phyloP scores from a whole-genome alignment of 208 protist genomes.

The Porcisia deanei region DNA sequence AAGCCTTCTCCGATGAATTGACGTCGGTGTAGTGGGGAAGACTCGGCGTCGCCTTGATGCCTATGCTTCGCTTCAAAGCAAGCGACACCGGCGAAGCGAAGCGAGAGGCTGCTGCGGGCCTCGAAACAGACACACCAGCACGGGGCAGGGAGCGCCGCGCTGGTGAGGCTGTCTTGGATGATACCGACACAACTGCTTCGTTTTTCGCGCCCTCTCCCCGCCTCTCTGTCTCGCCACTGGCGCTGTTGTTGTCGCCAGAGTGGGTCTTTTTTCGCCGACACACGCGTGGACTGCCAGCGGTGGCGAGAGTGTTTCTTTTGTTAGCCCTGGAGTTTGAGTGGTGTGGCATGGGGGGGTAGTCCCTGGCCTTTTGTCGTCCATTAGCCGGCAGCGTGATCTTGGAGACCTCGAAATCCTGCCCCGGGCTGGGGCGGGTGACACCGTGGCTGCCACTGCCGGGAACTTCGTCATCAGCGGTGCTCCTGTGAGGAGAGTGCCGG shows the following conservation, averaged over 20 bases:
- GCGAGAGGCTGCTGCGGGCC: not conserved
- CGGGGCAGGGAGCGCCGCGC: not conserved
- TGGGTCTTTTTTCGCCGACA: not conserved
- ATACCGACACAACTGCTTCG: not conserved
- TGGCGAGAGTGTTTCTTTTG: not conserved
- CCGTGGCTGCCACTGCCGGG: slow-evolving; percentile 22
- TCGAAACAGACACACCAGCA: not conserved
- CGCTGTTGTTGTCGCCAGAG: not conserved
- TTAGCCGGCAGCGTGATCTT: not conserved
- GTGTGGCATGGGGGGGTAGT: not conserved
- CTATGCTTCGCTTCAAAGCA: not conserved
- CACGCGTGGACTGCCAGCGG: not conserved
- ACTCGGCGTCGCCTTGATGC: not conserved
- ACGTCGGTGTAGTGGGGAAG: not conserved
- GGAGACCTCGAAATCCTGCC: slow-evolving; percentile 5
- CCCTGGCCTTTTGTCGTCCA: not conserved
- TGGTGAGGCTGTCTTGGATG: not conserved
- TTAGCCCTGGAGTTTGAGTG: not conserved
- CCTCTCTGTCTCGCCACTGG: not conserved
- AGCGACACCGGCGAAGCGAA: not conserved
- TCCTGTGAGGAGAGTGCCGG: slow-evolving; percentile 25
- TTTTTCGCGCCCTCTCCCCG: not conserved
- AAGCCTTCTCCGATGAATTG: not conserved
- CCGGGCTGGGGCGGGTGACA: not conserved
- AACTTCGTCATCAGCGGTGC: slow-evolving; percentile 17